Evolutionary conservation across 768 basidiomycete species (phyloP).

Genomic region (Panus rudis): DNA sequence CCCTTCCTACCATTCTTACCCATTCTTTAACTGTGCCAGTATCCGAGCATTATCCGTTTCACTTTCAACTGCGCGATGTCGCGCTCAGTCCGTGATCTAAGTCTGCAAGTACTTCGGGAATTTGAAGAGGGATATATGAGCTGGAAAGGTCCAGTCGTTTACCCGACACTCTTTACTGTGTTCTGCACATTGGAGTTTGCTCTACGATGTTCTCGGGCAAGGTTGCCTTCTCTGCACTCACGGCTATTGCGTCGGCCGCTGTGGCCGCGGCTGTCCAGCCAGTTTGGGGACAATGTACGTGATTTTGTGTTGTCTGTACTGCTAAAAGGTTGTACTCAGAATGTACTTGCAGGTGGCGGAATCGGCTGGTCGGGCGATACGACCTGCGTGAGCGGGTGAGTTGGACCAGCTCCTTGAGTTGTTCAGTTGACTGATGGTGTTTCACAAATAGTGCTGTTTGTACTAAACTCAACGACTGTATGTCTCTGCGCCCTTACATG

Average conservation of each 20-base stretch:
- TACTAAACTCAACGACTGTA: slow-evolving; percentile 24
- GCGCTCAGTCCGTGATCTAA: neutral
- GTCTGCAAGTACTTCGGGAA: neutral
- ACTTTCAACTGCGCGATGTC: neutral
- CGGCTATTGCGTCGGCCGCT: neutral
- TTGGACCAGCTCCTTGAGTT: neutral
- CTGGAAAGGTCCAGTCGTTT: too few relatives aligned
- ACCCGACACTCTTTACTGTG: too few relatives aligned
- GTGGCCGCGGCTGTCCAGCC: neutral
- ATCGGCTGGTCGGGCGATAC: slow-evolving; percentile 36
- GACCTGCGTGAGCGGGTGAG: slow-evolving; percentile 34
- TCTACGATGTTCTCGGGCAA: neutral
- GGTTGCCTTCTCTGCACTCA: neutral
- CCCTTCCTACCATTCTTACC: neutral
- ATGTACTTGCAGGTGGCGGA: slow-evolving; percentile 14
- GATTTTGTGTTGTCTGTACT: neutral
- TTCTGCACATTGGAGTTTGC: neutral
- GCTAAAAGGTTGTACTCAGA: neutral
- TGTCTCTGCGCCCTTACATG: slow-evolving; percentile 3
- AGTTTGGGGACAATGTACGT: slow-evolving; percentile 9
- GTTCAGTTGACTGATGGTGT: neutral
- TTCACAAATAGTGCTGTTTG: slow-evolving; percentile 15
- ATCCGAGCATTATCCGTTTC: neutral
- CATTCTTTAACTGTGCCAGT: neutral
- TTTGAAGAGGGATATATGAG: neutral